Evolutionary conservation across 306 rosid species (phyloP), one percentile per base, ranked within the genome.

Genomic region (Abrus pulchellus): DNA sequence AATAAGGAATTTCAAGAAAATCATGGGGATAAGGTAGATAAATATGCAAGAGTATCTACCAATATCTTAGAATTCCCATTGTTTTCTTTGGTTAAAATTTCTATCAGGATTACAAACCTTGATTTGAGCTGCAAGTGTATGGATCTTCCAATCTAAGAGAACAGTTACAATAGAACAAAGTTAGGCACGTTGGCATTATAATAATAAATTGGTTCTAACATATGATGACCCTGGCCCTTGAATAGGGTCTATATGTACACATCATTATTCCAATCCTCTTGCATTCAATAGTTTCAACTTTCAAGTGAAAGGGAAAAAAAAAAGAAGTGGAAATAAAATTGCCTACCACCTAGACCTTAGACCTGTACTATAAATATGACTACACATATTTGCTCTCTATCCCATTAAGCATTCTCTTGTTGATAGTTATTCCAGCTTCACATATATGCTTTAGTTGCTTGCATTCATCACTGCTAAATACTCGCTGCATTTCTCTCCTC

Each of bases 291-390:
- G 65, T 60, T 33, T 41, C 20, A 20, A 20, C 20, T 20, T 20
- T 20, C 48, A 75, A 82, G 89, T 80, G 88, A 83, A 36, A 74
- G 32, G 66, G 55, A 82, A 65, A 47, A 79, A 63, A 57, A 34
- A 72, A 70, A 79, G 68, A 69, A 69, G 5, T 36, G 4, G 4
- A 36, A 4, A 36, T 36, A 36, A 36, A 36, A 36, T 36, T 59
- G 49, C 32, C 68, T 59, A 27, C 84, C 82, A 74, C 54, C 47
- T 57, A 47, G 43, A 55, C 74, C 32, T 68, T 71, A 57, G 49
- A 67, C 70, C 80, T 78, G 84, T 72, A 7, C 92, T 90, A 92
- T 90, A 90, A 86, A 90, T 89, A 85, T 9, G 68, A 78, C 84
- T 64, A 32, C 62, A 13, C 49, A 66, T n/a, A 79, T 77, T 77